Conservation (phyloP, 225 moss, liverwort and hornwort species). For the Pseudisothecium myosuroides region DNA sequence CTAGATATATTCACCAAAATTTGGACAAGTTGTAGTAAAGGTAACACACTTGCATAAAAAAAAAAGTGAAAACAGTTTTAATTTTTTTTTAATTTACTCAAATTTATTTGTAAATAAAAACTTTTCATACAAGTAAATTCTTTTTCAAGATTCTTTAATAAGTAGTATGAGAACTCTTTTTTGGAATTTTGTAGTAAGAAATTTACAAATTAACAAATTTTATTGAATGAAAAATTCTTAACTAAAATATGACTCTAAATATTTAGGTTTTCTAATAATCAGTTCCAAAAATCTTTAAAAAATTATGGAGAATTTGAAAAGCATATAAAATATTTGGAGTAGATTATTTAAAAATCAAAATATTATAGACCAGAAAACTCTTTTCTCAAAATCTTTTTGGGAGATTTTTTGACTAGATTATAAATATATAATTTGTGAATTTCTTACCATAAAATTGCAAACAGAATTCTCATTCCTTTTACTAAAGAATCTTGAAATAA, state of each 20-base stretch:
- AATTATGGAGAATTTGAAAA: neutral
- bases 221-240: neutral
- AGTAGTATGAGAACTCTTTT: no score
- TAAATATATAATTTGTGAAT: neutral
- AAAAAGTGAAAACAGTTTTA: no score
- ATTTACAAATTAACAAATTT: no score
- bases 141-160: neutral
- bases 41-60: neutral
- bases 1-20: no score
- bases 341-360: neutral
- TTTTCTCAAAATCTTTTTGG: neutral
- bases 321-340: neutral
- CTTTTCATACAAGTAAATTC: neutral
- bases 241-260: neutral
- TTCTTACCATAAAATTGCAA: neutral
- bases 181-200: neutral
- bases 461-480: neutral
- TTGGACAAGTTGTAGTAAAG: no score
- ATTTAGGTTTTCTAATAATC: neutral
- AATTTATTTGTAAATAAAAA: no score
- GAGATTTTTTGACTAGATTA: neutral
- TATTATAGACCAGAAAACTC: fast-evolving
- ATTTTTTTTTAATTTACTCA: no score
- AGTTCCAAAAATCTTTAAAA: neutral
- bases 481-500: neutral